These are phyloP conservation scores for Amphirosellinia nigrospora DNA, from an alignment of 495 filamentous ascomycete genomes.

Conservation along the genomic window DNA sequence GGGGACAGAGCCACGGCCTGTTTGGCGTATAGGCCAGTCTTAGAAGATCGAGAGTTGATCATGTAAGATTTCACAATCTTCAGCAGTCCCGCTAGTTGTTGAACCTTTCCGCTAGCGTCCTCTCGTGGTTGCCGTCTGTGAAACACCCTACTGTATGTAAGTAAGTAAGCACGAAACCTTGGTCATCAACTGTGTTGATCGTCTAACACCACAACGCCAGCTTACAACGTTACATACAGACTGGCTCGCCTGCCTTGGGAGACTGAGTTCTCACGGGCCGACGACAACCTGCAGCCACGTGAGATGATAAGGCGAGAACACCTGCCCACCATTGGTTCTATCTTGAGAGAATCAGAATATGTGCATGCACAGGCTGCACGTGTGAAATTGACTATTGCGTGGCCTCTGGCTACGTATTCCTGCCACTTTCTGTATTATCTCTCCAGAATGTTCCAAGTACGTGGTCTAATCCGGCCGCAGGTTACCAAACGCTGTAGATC, in stretches of 20 bases:
- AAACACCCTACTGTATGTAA: not conserved
- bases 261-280: not conserved
- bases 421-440: not conserved
- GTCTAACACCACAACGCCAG: not conserved
- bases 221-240: not conserved
- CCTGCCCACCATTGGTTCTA: not conserved
- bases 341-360: not conserved
- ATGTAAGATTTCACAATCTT: not conserved
- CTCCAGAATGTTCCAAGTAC: not conserved
- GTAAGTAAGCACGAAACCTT: not conserved
- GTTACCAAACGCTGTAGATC: not conserved
- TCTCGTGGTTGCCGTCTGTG: not conserved
- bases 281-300: not conserved
- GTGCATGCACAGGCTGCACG: not conserved
- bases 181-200: not conserved
- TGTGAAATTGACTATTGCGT: not conserved
- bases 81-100: not conserved
- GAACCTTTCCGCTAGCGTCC: not conserved
- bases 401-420: not conserved
- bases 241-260: not conserved
- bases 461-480: not conserved
- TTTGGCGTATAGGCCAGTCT: not conserved
- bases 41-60: not conserved
- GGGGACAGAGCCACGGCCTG: not conserved
- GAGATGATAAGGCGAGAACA: not conserved